phyloP scores from a whole-genome alignment of 345 rosid genomes.

The Jatropha curcas region DNA sequence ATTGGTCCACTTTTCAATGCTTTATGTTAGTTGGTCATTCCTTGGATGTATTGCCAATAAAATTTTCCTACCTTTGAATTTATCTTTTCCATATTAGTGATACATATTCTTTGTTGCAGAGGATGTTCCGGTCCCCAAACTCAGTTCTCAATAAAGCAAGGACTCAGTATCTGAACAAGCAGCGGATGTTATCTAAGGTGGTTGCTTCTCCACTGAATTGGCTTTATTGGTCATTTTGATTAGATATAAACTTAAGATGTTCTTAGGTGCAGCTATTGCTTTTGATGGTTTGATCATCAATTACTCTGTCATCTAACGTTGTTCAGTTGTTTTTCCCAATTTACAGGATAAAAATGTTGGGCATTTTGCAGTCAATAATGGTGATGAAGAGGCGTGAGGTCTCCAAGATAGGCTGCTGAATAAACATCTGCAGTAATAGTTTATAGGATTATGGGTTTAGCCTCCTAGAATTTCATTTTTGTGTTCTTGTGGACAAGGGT shows the following conservation, averaged over 20 bases:
- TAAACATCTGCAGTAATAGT: slow-evolving; percentile 12
- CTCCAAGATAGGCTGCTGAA: background rate
- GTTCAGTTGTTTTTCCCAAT: background rate
- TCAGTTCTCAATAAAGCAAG: slow-evolving; percentile 77
- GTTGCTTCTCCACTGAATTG: background rate
- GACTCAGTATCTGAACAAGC: slow-evolving; percentile 78
- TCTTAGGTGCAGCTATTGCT: background rate
- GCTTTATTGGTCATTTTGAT: background rate
- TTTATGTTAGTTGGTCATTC: background rate
- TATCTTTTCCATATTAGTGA: background rate
- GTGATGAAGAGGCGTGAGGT: slow-evolving; percentile 32
- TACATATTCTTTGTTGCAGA: slow-evolving; percentile 41
- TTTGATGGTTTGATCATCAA: no score
- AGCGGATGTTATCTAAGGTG: slow-evolving; percentile 80
- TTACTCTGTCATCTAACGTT: no score
- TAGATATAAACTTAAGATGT: background rate
- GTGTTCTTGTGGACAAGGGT: background rate
- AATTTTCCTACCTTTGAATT: background rate
- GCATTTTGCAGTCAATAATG: slow-evolving; percentile 40
- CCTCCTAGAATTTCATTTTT: background rate
- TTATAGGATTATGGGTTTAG: background rate
- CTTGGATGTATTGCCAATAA: background rate
- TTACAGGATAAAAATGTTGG: slow-evolving; percentile 57
- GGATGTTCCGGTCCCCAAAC: slow-evolving; percentile 76
- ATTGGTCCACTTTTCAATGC: no score